Evolutionary conservation across 2,329 filamentous ascomycete genomes (phyloP), one percentile per base, ranked within the genome.

Genomic region (Penicillium sp.): DNA sequence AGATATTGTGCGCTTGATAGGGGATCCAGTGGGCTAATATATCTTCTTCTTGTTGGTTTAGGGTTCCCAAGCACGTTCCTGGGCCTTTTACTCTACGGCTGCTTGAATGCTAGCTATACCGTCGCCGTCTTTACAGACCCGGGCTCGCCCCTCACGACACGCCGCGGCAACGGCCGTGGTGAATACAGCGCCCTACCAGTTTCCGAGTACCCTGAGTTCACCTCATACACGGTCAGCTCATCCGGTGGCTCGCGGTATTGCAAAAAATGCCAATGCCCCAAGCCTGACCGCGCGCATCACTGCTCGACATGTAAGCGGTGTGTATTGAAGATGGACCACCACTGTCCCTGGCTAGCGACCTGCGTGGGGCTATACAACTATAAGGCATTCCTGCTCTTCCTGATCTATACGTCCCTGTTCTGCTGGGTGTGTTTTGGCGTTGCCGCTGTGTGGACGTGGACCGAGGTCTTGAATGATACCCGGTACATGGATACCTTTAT

Each of bases 301-400:
- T 99, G 95, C 83, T 96, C 92, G 11, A 96, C 92, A 4, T 99
- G 95, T 79, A 87, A 89, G 67, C 89, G 90, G 71, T 99, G 95
- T 75, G 93, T 99, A 28, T 83, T 99, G 75, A 99, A 99, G 82
- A 99, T 99, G 95, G 95, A 99, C 74, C 95, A 99, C 76, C 95
- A 99, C 79, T 99, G 95, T 75, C 95, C 95, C 15, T 99, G 95
- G 95, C 84, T 99, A 52, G 94, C 95, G 31, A 96, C 92, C 4
- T 99, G 95, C 76, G 90, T 99, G 60, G 95, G 95, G 20, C 81
- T 99, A 64, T 87, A 87, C 72, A 99, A 99, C 78, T 96, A 97
- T 83, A 99, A 99, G 79, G 85, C 93, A 0, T 99, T 99, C 73
- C 76, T 99, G 55, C 84, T 98, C 3, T 99, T 98, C 75, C 82